These are phyloP conservation scores for Stentor coeruleus DNA, from an alignment of 73 alveolate genomes.

Conservation along the genomic window DNA sequence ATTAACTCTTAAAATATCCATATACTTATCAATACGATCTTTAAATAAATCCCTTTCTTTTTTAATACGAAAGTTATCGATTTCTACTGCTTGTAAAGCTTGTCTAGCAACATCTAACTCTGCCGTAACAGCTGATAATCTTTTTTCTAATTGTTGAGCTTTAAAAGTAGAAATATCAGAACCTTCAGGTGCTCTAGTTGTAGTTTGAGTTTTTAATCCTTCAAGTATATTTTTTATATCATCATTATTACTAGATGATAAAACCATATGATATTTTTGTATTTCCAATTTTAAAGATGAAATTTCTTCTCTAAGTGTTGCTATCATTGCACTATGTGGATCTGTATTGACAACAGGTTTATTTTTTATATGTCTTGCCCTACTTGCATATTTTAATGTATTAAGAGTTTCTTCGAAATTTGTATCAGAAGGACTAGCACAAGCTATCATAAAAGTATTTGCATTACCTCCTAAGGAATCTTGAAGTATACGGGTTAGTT, in stretches of 20 bases:
- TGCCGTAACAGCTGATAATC: background rate
- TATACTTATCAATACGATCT: background rate
- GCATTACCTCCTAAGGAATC: slow-evolving; percentile 97
- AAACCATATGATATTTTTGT: background rate
- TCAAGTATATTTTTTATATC: background rate
- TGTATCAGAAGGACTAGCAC: slow-evolving; percentile 93
- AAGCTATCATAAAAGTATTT: slow-evolving; percentile 92
- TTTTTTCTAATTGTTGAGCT: background rate
- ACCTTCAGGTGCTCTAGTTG: background rate
- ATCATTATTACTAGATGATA: background rate
- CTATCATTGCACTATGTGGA: slow-evolving; percentile 74
- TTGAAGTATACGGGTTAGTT: slow-evolving; percentile 94
- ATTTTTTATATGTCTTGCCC: slow-evolving; percentile 93
- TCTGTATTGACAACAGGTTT: slow-evolving; percentile 82
- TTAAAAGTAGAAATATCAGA: background rate
- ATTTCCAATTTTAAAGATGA: background rate
- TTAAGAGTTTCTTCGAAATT: slow-evolving; percentile 93
- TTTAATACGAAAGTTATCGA: background rate
- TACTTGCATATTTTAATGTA: slow-evolving; percentile 92
- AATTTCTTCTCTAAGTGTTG: slow-evolving; percentile 61
- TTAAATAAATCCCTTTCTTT: background rate
- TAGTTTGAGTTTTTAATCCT: background rate
- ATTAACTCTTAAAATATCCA: background rate
- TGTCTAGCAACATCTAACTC: background rate
- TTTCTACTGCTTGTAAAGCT: background rate